A percentile compares a stretch with the other conserved stretches of the same genome.
Evolutionary conservation across 2,329 filamentous ascomycete genomes (phyloP).

Genomic region (Alternaria postmessia): DNA sequence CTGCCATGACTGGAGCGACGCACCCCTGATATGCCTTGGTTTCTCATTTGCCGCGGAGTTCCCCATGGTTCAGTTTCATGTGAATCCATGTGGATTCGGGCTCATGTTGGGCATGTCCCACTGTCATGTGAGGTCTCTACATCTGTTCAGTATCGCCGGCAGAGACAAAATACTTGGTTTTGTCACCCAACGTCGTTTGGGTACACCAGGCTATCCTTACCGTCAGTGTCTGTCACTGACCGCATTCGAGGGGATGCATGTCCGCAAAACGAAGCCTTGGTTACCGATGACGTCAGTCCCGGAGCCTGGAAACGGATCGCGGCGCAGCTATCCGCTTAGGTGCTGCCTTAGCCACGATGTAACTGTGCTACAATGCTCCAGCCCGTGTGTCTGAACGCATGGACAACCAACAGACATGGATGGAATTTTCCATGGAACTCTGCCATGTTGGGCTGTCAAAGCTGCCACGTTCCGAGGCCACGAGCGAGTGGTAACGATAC

Average conservation of each 20-base stretch:
- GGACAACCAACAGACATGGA: neutral
- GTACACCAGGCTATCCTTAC: constrained; percentile 30
- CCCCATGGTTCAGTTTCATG: constrained; percentile 4
- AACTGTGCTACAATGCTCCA: neutral
- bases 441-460: constrained; percentile 1
- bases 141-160: neutral
- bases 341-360: constrained; percentile 24
- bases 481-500: constrained; percentile 1
- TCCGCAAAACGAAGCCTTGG: constrained; percentile 1
- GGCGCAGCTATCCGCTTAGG: constrained; percentile 8
- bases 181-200: constrained; percentile 7
- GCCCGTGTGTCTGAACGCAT: neutral
- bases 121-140: neutral
- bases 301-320: constrained; percentile 7
- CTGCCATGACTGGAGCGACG: constrained; percentile 22
- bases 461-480: neutral
- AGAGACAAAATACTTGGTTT: constrained; percentile 1
- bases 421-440: neutral
- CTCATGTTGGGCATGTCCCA: constrained; percentile 24
- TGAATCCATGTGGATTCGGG: constrained; percentile 18
- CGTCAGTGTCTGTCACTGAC: constrained; percentile 20
- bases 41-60: constrained; percentile 21
- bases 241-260: constrained; percentile 25
- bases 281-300: constrained; percentile 32
- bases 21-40: constrained; percentile 12